Base-by-base conservation (phyloP, 257 asterid species). In the Solanum medicagineum region DNA sequence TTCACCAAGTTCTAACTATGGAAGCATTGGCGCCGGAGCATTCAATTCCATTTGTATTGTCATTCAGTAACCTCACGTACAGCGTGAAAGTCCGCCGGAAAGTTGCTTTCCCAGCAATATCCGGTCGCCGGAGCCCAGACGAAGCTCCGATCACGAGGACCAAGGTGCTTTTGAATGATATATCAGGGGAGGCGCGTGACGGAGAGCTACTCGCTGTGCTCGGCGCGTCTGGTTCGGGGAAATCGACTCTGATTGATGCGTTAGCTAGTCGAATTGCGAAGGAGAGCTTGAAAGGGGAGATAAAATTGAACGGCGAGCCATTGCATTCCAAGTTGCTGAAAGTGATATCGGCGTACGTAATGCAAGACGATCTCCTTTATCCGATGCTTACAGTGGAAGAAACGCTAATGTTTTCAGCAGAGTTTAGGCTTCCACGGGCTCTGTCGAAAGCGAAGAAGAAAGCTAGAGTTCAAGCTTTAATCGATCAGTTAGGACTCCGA, bases 11-110 rank as follows among this genome's bases (percentile, higher is more conserved):
- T 45, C 90, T 93, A 6, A 92, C 91, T 20, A 66, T 94, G 16
- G 92, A 88, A 36, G 42, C 42, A 36, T 36, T 6, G 20, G 3
- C 3, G 13, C 47, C 3, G 74, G 90, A 90, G 0, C 89, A 91
- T 0, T 82, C 95, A 0, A 85, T 95, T 49, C 97, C 96, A 0
- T 93, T 93, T 57, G 91, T 88, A 3, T 92, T 95, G 11, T 88
- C 97, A 0, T 95, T 95, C 81, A 87, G 19, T 19, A 85, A 95
- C 77, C 91, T 95, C 29, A 95, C 95, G 0, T 93, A 95, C 81
- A 91, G 91, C 10, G 88, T 93, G 60, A 93, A 86, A 71, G 29
- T 73, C 7, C 44, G 87, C 63, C 88, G 90, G 44, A 90, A 87
- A 24, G 16, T 86, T 19, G 2, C 0, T 0, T 65, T 89, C 29